Evolutionary conservation across 164 flowering plant species (phyloP), one percentile per base, ranked within the genome.

Genomic region (Stephania yunnanensis): DNA sequence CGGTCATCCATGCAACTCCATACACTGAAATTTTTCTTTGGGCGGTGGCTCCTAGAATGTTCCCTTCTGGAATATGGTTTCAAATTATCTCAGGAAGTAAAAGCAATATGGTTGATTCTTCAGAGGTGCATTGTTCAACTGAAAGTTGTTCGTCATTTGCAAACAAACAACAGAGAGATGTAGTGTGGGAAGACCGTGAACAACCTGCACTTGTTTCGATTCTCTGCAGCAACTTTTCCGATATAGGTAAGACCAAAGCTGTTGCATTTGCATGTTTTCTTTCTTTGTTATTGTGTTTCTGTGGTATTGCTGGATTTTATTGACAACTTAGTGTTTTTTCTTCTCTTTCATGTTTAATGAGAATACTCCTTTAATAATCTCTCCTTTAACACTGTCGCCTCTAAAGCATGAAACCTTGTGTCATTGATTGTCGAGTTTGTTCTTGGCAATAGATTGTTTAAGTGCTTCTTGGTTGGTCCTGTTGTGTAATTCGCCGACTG

Each of bases 21-120:
- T 92, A 87, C 72, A 74, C 78, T 68, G 88, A 91, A 69, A 80
- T 95, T 75, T 78, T 89, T 76, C 82, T 94, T 58, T 86, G 97
- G 98, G 75, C 90, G 84, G 77, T 85, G 80, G 83, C 80, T 64
- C 88, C 79, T 20, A 82, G 80, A 79, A 89, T 95, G 82, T 94
- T 94, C 81, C 97, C 99, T 5, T 84, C 87, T 82, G 99, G 99
- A 65, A 81, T 92, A 75, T 94, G 97, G 98, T 87, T 94, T 72
- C 85, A 96, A 69, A 78, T 89, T 61, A 6, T 81, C 42, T 70
- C 80, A 22, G 81, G 75, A 79, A 76, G 69, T 52, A 79, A 65
- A 64, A 78, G 48, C 74, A 77, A 78, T 66, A 61, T 55, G 10
- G 58, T n/a, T 72, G 75, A 44, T 80, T 74, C 80, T 52, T 15